These are phyloP conservation scores for Glebionis coronaria DNA, from an alignment of 129 eudicot species.

Conservation along the genomic window DNA sequence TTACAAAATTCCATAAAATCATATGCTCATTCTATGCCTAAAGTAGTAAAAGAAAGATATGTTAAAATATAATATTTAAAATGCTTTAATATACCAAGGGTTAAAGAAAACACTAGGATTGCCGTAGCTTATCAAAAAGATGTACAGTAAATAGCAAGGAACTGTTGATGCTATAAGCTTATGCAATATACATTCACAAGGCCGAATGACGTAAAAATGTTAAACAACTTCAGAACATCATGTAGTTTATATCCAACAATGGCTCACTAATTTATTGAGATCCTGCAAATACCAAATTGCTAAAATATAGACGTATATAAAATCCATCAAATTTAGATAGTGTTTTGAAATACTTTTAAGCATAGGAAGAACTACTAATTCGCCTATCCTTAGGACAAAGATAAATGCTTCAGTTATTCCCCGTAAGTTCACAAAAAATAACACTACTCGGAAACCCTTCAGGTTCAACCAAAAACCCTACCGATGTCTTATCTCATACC, in stretches of 20 bases:
- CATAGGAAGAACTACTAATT: neutral
- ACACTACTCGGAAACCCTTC: too few species aligned
- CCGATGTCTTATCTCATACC: too few species aligned
- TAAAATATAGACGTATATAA: too few species aligned
- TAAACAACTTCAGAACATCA: neutral
- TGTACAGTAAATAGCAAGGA: neutral
- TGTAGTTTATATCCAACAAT: neutral
- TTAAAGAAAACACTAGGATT: neutral
- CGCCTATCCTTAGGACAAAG: too few species aligned
- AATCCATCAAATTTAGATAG: neutral
- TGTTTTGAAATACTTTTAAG: too few species aligned
- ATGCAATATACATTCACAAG: neutral
- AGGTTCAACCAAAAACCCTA: too few species aligned
- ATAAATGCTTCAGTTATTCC: too few species aligned
- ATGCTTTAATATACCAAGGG: neutral
- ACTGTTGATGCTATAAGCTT: neutral
- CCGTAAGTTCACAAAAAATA: too few species aligned
- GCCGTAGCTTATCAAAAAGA: neutral
- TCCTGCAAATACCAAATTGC: neutral
- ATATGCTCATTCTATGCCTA: neutral
- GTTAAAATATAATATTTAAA: neutral
- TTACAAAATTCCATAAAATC: neutral
- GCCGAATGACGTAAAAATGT: neutral
- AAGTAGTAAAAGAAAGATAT: slow-evolving; percentile 1
- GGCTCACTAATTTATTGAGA: neutral